Evolutionary conservation across 2,329 filamentous ascomycete genomes (phyloP).

Genomic region (Ophiosphaerella herpotricha): DNA sequence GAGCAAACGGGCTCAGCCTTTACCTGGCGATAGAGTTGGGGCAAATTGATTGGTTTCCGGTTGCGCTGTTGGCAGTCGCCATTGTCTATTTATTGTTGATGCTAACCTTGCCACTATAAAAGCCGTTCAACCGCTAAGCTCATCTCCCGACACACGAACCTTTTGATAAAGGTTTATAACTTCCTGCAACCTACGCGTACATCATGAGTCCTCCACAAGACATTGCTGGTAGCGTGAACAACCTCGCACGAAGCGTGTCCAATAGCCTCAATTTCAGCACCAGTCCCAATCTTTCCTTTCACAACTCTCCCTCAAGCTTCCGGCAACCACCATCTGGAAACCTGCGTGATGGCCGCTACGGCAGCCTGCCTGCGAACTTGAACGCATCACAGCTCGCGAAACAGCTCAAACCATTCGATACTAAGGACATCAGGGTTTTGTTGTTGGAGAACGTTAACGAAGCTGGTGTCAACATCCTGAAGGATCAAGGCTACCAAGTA

Average conservation of each 20-base stretch:
- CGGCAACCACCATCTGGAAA: conserved; percentile 40
- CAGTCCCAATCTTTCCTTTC: conserved; percentile 75
- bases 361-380: conserved; percentile 15
- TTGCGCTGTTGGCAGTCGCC: conserved; percentile 20
- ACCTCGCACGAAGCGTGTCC: conserved; percentile 54
- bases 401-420: conserved; percentile 92
- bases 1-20: conserved; percentile 10
- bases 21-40: conserved; percentile 16
- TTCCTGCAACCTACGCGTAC: conserved; percentile 11
- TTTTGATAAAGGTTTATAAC: too few species aligned
- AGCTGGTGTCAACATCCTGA: conserved; percentile 82
- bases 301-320: conserved; percentile 70
- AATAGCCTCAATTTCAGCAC: conserved; percentile 71
- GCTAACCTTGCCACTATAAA: conserved; percentile 9
- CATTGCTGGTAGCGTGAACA: conserved; percentile 38
- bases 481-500: conserved; percentile 90
- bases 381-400: conserved; percentile 59
- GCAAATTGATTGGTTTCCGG: conserved; percentile 16
- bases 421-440: conserved; percentile 93
- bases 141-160: background rate
- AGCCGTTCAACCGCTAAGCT: background rate
- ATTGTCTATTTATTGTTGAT: conserved; percentile 18
- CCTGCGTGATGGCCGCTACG: conserved; percentile 46
- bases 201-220: conserved; percentile 45
- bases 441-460: conserved; percentile 95